These are phyloP conservation scores for Asterophora parasitica DNA, from an alignment of 768 basidiomycete species.

Conservation along the genomic window DNA sequence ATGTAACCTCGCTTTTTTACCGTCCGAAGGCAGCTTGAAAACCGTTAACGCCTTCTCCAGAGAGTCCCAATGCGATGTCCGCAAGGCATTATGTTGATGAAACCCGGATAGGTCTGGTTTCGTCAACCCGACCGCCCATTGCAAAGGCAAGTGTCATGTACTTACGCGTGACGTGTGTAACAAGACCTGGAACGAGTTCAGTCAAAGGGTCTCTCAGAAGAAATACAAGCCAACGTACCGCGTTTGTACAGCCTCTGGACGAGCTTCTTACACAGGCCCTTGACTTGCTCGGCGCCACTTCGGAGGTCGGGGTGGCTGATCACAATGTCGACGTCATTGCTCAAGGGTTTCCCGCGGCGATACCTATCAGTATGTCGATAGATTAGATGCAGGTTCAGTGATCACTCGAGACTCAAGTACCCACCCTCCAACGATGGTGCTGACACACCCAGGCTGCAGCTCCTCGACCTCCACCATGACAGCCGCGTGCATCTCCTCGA, in stretches of 20 bases:
- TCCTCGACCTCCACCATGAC: conserved; percentile 63
- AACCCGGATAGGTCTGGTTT: conserved; percentile 55
- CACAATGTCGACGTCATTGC: conserved; percentile 88
- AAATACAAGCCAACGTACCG: conserved; percentile 35
- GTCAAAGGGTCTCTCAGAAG: background rate
- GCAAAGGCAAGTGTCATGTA: conserved; percentile 11
- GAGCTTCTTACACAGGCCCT: conserved; percentile 57
- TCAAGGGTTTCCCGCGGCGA: conserved; percentile 74
- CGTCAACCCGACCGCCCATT: background rate
- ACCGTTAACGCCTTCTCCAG: conserved; percentile 85
- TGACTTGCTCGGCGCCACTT: conserved; percentile 43
- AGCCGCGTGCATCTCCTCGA: conserved; percentile 66
- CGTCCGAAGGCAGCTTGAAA: conserved; percentile 53
- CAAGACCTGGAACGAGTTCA: conserved; percentile 42
- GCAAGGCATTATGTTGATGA: conserved; percentile 47
- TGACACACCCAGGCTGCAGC: conserved; percentile 62
- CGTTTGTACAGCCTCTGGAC: conserved; percentile 50
- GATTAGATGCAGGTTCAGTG: background rate
- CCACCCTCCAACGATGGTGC: conserved; percentile 80
- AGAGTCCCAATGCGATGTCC: conserved; percentile 66
- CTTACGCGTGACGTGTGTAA: conserved; percentile 85
- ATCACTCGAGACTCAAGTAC: conserved; percentile 18
- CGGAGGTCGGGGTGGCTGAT: conserved; percentile 63
- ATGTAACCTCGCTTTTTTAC: conserved; percentile 36
- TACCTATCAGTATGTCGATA: conserved; percentile 43